Conservation (phyloP, 2,329 filamentous ascomycete genomes). For the Aspergillus jensenii region DNA sequence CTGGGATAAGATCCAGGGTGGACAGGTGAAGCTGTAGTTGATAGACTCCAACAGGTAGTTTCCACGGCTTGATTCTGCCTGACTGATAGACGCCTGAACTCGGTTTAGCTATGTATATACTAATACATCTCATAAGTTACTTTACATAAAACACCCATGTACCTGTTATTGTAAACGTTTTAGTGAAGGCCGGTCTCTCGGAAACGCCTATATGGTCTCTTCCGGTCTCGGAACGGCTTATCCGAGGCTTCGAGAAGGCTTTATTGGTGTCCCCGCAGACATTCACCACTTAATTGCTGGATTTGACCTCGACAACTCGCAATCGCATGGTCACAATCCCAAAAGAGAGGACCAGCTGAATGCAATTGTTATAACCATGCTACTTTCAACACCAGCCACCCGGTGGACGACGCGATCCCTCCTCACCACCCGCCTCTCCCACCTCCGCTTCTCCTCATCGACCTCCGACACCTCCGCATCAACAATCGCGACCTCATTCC, state of each 20-base stretch:
- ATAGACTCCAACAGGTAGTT: background rate
- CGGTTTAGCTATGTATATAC: background rate
- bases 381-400: slow-evolving; percentile 1
- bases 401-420: background rate
- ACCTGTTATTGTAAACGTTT: too few relatives aligned
- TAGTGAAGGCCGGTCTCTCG: background rate
- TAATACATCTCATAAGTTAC: background rate
- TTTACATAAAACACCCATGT: too few relatives aligned
- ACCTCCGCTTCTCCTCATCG: slow-evolving; percentile 16
- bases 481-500: slow-evolving; percentile 41
- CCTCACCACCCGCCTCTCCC: background rate
- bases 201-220: slow-evolving; percentile 7
- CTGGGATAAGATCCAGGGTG: slow-evolving; percentile 67
- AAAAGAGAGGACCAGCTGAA: background rate
- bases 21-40: slow-evolving; percentile 66
- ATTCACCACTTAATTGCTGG: background rate
- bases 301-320: background rate
- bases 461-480: slow-evolving; percentile 25
- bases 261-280: background rate
- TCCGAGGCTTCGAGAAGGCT: slow-evolving; percentile 4
- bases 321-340: background rate
- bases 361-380: slow-evolving; percentile 3
- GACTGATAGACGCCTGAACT: background rate
- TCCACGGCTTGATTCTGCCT: background rate
- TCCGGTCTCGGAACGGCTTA: slow-evolving; percentile 8